Percentiles rank a stretch among this genome's conserved stretches.
These are phyloP conservation scores for Backusella tarrabulga DNA, from an alignment of 192 early-diverging fungal genomes.

Conservation along the genomic window DNA sequence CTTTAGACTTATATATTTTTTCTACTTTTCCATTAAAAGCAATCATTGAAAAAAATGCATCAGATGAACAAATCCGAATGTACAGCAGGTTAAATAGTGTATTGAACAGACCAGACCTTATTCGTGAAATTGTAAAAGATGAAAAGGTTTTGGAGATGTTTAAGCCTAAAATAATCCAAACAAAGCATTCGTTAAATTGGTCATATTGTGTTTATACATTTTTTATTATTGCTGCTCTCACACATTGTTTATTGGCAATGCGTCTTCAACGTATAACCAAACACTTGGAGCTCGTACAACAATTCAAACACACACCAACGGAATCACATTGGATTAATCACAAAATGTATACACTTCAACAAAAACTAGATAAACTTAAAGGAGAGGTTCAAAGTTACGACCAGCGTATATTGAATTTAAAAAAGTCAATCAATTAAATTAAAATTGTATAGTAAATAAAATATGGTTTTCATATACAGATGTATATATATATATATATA, in stretches of 20 bases:
- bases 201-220: background rate
- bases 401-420: conserved; percentile 6
- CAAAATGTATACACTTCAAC: background rate
- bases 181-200: background rate
- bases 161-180: background rate
- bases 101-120: background rate
- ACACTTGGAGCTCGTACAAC: background rate
- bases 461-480: conserved; percentile 6
- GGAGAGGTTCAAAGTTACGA: background rate
- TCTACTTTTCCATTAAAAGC: conserved; percentile 1
- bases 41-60: conserved; percentile 28
- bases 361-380: conserved; percentile 1
- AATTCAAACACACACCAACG: background rate
- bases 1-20: conserved; percentile 1
- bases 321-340: conserved; percentile 6
- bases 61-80: conserved; percentile 29
- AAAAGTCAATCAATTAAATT: background rate
- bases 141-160: conserved; percentile 1
- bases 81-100: conserved; percentile 34
- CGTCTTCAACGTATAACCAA: conserved; percentile 4
- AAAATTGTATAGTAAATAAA: conserved; percentile 3
- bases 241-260: conserved; percentile 3
- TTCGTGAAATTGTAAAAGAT: background rate
- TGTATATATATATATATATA: background rate
- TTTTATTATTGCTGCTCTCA: background rate